These are phyloP conservation scores for Petunia axillaris DNA, from an alignment of 257 asterid genomes.

Conservation along the genomic window DNA sequence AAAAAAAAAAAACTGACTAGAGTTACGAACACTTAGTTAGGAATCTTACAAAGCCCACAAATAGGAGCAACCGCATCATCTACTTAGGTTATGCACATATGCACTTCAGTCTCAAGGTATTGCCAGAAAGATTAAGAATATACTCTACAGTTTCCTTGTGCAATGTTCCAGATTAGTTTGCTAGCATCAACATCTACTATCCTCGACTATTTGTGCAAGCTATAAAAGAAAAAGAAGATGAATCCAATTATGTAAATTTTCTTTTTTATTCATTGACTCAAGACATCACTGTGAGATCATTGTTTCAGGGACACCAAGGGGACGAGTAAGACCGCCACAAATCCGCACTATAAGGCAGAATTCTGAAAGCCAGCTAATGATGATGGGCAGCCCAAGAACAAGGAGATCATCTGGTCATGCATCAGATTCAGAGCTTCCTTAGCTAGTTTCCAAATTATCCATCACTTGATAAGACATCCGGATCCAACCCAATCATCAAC, in stretches of 20 bases:
- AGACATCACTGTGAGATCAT: slow-evolving; percentile 5
- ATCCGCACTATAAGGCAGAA: slow-evolving; percentile 57
- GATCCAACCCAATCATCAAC: slow-evolving; percentile 15
- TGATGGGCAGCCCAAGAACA: slow-evolving; percentile 50
- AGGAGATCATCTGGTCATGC: slow-evolving; percentile 63
- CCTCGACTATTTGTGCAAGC: background rate
- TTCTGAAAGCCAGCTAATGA: slow-evolving; percentile 59
- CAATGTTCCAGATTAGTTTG: background rate
- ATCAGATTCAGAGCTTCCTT: slow-evolving; percentile 81
- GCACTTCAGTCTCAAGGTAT: background rate
- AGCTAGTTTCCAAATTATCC: slow-evolving; percentile 23
- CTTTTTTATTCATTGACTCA: background rate
- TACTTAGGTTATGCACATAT: background rate
- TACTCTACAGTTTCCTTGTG: background rate
- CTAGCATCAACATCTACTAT: background rate
- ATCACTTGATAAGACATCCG: background rate
- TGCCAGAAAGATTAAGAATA: background rate
- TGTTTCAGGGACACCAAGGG: slow-evolving; percentile 65
- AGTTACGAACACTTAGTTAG: background rate
- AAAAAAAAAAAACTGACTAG: too few relatives aligned
- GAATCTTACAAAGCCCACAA: background rate
- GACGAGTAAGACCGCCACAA: slow-evolving; percentile 69
- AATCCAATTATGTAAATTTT: slow-evolving; percentile 9
- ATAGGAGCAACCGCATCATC: background rate
- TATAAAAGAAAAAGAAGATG: background rate